Percentiles rank a stretch among this genome's conserved stretches.
Conservation (phyloP, 331 rosid species). For the Malus hybrid region DNA sequence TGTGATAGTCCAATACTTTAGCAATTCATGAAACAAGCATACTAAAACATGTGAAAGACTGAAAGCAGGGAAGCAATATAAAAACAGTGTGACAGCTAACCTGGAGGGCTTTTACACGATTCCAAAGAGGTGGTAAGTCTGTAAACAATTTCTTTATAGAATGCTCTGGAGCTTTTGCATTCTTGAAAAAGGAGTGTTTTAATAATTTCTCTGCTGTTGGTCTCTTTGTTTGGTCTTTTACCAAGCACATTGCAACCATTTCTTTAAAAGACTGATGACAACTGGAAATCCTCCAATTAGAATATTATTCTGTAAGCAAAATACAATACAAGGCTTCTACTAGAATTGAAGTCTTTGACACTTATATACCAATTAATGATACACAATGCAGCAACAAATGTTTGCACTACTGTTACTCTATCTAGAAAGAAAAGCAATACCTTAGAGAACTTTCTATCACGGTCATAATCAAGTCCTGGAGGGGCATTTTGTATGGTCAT, state of each 20-base stretch:
- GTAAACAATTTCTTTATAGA: conserved; percentile 80
- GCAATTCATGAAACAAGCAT: conserved; percentile 16
- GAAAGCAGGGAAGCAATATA: conserved; percentile 10
- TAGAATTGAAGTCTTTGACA: conserved; percentile 10
- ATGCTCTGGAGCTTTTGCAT: conserved; percentile 86
- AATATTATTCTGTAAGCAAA: conserved; percentile 35
- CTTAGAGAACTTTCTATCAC: conserved; percentile 95
- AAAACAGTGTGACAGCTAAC: conserved; percentile 35
- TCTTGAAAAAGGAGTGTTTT: conserved; percentile 85
- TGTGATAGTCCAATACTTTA: conserved; percentile 38
- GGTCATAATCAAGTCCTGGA: conserved; percentile 98
- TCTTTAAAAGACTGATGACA: conserved; percentile 99
- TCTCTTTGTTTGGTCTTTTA: conserved; percentile 96
- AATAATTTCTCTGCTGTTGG: conserved; percentile 87
- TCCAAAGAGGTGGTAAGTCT: conserved; percentile 89
- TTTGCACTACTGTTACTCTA: not conserved
- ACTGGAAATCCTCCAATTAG: conserved; percentile 97
- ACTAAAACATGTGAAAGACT: conserved; percentile 9
- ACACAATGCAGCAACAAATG: not conserved
- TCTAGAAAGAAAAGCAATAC: conserved; percentile 80
- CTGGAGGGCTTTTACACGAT: conserved; percentile 95
- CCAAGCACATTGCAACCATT: conserved; percentile 99
- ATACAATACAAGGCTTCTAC: conserved; percentile 1
- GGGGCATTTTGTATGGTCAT: conserved; percentile 99
- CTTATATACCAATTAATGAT: not conserved